Evolutionary conservation across 768 basidiomycete genomes (phyloP).

Genomic region (Termitomyces sp.): DNA sequence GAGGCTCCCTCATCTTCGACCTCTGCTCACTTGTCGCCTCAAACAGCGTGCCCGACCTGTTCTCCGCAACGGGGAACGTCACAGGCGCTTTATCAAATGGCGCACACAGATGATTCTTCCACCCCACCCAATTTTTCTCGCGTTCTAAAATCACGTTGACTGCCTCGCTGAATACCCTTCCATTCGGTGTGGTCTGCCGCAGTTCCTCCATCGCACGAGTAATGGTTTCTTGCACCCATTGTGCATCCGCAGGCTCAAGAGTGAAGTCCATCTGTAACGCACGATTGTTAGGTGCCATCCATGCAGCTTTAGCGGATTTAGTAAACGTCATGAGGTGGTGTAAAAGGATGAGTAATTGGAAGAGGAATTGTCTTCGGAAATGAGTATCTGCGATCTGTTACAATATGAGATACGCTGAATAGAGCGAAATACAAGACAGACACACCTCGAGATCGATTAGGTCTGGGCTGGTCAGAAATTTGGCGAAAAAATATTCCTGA

Average conservation of each 20-base stretch:
- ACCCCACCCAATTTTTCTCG: conserved; percentile 86
- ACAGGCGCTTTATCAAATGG: conserved; percentile 76
- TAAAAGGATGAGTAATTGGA: conserved; percentile 78
- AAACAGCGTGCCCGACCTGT: conserved; percentile 47
- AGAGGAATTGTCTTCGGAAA: conserved; percentile 90
- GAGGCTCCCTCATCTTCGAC: conserved; percentile 50
- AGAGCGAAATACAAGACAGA: background rate
- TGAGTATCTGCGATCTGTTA: conserved; percentile 80
- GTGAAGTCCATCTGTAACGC: conserved; percentile 84
- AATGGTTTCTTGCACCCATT: conserved; percentile 74
- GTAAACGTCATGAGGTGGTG: conserved; percentile 74
- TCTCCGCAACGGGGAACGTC: conserved; percentile 41
- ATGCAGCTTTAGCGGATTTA: conserved; percentile 54
- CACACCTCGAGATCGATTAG: conserved; percentile 82
- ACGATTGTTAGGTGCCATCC: conserved; percentile 63
- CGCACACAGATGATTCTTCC: conserved; percentile 81
- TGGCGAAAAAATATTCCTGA: conserved; percentile 85
- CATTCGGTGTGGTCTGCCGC: conserved; percentile 72
- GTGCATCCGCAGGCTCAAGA: conserved; percentile 57
- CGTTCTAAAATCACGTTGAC: conserved; percentile 67
- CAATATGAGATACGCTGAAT: background rate
- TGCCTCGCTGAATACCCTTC: conserved; percentile 71
- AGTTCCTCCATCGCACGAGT: conserved; percentile 55
- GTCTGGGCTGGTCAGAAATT: conserved; percentile 86
- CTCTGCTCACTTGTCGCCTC: conserved; percentile 54